Base-by-base conservation (phyloP, 805 yeast genomes). In the Candida easanensis region DNA sequence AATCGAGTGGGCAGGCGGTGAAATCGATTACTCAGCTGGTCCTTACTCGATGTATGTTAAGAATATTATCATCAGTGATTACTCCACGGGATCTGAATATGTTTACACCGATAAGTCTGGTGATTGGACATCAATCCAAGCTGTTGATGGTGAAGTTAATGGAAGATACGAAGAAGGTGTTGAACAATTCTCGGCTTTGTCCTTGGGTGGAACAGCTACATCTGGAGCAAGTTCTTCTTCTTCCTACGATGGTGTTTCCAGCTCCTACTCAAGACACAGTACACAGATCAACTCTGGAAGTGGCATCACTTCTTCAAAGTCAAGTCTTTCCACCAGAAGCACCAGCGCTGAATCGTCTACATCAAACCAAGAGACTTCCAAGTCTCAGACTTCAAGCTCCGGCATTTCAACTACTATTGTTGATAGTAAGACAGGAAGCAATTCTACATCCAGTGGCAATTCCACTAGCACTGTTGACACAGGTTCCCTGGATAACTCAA, bases 1-100 rank as follows among this genome's bases (percentile, higher is more conserved):
- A 2, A 82, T 84, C 44, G 79, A 78, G 56, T 84, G 93, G 93
- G 88, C 91, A 4, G 91, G 91, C 45, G 95, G 95, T 44, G 45
- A 52, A 16, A 79, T 88, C 13, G 82, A 85, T 58, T 84, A 79
- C 57, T 49, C 75, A 4, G 58, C 75, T 21, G 87, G 79, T 21
- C 91, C 93, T 39, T 87, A 80, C 63, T 57, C 79, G 16, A 83
- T 86, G 85, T 57, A 70, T 51, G 71, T 89, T 51, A 69, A 80
- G 56, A 68, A 73, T 4, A 57, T 88, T 33, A 61, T 71, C 22
- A 83, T 86, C n/a, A 69, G 80, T 19, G 89, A 84, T 63, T 84
- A 82, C 58, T 82, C 88, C 1, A 67, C 80, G 18, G 91, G 90
- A 38, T 53, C 68, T 2, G 68, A 71, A 47, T 84, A 84, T 60